These are phyloP conservation scores for Drechslera avenae DNA, from an alignment of 2,329 filamentous ascomycete genomes.

Conservation along the genomic window DNA sequence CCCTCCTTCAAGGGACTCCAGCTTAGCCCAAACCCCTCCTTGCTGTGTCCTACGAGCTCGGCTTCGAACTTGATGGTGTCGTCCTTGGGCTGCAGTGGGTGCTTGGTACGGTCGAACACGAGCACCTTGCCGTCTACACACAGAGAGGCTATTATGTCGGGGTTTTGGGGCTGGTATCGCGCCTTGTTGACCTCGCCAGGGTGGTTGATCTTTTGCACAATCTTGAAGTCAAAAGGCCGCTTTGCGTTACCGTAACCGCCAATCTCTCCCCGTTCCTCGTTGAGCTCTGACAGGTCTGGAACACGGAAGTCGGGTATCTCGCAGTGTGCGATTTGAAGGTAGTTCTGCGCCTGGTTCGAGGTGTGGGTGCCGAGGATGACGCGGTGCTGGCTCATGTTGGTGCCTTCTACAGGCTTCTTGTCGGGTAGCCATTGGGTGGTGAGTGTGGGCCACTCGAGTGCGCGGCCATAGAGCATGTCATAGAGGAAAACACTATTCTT, in stretches of 20 bases:
- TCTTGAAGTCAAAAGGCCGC: conserved; percentile 82
- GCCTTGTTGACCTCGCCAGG: conserved; percentile 98
- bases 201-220: conserved; percentile 95
- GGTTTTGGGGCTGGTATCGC: conserved; percentile 95
- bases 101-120: conserved; percentile 95
- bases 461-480: conserved; percentile 93
- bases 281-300: conserved; percentile 82
- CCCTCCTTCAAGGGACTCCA: conserved; percentile 89
- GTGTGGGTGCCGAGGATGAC: conserved; percentile 95
- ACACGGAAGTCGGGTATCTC: conserved; percentile 80
- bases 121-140: conserved; percentile 86
- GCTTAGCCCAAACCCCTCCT: conserved; percentile 88
- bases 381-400: conserved; percentile 85
- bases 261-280: conserved; percentile 90
- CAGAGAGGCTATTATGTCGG: conserved; percentile 93
- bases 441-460: conserved; percentile 94
- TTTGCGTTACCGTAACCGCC: conserved; percentile 84
- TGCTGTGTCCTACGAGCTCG: conserved; percentile 80
- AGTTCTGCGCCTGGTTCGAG: conserved; percentile 82
- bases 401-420: conserved; percentile 65
- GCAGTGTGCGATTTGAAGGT: conserved; percentile 91
- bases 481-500: conserved; percentile 99
- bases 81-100: conserved; percentile 71
- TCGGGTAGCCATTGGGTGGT: conserved; percentile 99
- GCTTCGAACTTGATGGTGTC: conserved; percentile 78